Conservation (phyloP, 163 green algal genomes). For the Chlorella variabilis region DNA sequence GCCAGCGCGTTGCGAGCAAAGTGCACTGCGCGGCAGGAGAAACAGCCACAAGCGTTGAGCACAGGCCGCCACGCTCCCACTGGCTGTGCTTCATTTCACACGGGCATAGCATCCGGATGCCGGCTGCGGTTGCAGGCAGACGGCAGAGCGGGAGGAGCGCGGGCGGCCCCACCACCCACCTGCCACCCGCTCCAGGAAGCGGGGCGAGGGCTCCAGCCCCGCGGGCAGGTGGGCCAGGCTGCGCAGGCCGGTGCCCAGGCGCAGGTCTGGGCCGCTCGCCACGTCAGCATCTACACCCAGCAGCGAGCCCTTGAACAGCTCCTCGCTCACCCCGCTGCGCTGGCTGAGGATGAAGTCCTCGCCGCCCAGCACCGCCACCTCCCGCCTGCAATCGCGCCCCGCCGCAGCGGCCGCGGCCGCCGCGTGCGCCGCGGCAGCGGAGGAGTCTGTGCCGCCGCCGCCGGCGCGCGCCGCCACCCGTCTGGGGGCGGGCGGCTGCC, state of each 20-base stretch:
- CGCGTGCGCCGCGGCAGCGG: background rate
- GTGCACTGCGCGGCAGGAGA: too few relatives aligned
- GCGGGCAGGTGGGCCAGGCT: conserved; percentile 5
- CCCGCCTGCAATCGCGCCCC: background rate
- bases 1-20: conserved; percentile 22
- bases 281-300: conserved; percentile 4
- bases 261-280: background rate
- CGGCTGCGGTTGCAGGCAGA: too few relatives aligned
- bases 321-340: conserved; percentile 18
- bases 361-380: conserved; percentile 24
- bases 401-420: conserved; percentile 2
- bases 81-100: too few relatives aligned
- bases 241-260: background rate
- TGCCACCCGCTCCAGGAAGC: conserved; percentile 29
- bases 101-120: too few relatives aligned
- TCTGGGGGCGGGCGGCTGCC: too few relatives aligned
- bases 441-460: background rate
- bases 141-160: too few relatives aligned
- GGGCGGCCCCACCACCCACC: too few relatives aligned
- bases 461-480: background rate
- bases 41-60: too few relatives aligned
- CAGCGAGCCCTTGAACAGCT: conserved; percentile 21
- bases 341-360: conserved; percentile 33
- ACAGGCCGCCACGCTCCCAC: too few relatives aligned
- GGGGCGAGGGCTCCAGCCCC: conserved; percentile 3